Conservation (phyloP, 2,329 filamentous ascomycete genomes). For the Colletotrichum eleusines region DNA sequence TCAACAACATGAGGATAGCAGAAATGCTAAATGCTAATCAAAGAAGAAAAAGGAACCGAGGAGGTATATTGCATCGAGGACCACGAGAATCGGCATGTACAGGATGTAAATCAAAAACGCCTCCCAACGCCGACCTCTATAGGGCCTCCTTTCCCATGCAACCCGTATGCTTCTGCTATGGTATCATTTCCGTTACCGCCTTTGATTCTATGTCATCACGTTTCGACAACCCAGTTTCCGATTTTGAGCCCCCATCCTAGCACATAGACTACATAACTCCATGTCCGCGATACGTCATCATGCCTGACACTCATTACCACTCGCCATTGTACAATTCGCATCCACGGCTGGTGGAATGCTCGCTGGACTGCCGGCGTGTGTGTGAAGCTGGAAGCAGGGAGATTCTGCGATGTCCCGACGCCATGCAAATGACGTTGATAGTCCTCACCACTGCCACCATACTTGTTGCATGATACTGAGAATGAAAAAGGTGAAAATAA, state of each 20-base stretch:
- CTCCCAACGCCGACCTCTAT: not conserved
- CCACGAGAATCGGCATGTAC: not conserved
- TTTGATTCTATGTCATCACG: constrained; percentile 26
- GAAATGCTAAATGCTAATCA: not conserved
- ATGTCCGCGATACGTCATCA: not conserved
- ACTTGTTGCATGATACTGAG: not conserved
- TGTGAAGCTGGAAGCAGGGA: not conserved
- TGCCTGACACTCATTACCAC: not conserved
- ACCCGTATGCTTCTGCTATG: constrained; percentile 38
- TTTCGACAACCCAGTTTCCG: not conserved
- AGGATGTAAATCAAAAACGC: constrained; percentile 20
- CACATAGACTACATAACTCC: constrained; percentile 24
- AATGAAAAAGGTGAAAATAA: not conserved
- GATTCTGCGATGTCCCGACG: not conserved
- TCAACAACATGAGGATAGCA: not conserved
- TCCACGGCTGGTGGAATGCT: not conserved
- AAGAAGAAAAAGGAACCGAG: not conserved
- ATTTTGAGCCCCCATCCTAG: constrained; percentile 17
- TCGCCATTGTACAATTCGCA: not conserved
- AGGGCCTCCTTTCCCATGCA: constrained; percentile 30
- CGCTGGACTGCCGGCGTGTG: not conserved
- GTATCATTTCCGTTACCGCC: constrained; percentile 23
- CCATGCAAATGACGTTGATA: not conserved
- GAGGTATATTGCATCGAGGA: constrained; percentile 27
- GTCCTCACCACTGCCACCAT: not conserved